These are phyloP conservation scores for Globisporangium ultimum DNA, from an alignment of 352 stramenopile species.

Conservation along the genomic window DNA sequence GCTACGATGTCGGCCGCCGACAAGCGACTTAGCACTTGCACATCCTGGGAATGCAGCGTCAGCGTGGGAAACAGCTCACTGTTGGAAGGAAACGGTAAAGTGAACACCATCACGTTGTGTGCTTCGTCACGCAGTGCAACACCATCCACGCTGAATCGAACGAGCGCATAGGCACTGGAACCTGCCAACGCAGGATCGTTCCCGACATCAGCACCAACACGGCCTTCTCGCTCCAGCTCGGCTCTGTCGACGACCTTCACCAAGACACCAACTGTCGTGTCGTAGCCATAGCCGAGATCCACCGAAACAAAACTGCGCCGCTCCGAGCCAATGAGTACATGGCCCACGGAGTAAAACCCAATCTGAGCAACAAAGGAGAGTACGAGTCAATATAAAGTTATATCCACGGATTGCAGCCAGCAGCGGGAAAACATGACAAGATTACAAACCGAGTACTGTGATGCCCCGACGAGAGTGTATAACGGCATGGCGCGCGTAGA, in stretches of 20 bases:
- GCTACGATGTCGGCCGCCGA: constrained; percentile 62
- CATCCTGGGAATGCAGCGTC: constrained; percentile 78
- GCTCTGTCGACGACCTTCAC: constrained; percentile 48
- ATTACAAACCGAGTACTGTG: constrained; percentile 68
- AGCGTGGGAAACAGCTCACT: constrained; percentile 82
- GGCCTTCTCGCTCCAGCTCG: constrained; percentile 11
- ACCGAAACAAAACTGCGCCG: constrained; percentile 55
- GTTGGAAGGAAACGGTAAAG: constrained; percentile 47
- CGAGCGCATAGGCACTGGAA: constrained; percentile 28
- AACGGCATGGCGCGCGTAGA: constrained; percentile 72
- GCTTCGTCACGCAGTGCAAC: constrained; percentile 50
- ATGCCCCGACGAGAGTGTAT: constrained; percentile 77
- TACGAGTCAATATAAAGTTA: neutral
- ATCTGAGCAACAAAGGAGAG: constrained; percentile 32
- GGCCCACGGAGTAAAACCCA: constrained; percentile 77
- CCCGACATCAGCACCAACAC: constrained; percentile 5
- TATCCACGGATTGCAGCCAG: neutral
- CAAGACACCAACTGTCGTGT: constrained; percentile 76
- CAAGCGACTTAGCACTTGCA: constrained; percentile 77
- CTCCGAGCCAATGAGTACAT: constrained; percentile 66
- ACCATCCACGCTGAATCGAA: constrained; percentile 76
- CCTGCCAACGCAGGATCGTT: constrained; percentile 6
- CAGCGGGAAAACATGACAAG: neutral
- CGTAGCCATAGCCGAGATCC: constrained; percentile 45
- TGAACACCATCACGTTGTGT: constrained; percentile 55